Conservation (phyloP, 768 basidiomycete species). For the Russula sp. region DNA sequence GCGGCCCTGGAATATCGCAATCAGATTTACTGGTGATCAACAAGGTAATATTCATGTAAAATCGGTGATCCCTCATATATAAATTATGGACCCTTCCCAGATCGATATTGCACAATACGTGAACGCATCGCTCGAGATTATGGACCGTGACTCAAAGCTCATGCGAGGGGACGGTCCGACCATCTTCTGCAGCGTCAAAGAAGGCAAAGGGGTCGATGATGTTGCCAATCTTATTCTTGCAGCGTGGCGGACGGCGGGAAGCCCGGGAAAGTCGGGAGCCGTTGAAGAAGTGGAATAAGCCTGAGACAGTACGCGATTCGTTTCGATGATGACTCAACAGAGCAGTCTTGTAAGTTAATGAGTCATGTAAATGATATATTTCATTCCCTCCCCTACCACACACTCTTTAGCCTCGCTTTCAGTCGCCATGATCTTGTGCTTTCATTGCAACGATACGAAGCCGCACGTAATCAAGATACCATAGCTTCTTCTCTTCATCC, state of each 20-base stretch:
- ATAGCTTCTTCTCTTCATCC: slow-evolving; percentile 11
- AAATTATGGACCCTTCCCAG: slow-evolving; percentile 41
- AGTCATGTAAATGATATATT: not conserved
- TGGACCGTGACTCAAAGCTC: slow-evolving; percentile 87
- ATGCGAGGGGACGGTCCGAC: slow-evolving; percentile 97
- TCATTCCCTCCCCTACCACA: not conserved
- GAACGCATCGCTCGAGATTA: slow-evolving; percentile 88
- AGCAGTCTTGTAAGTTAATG: not conserved
- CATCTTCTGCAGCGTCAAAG: slow-evolving; percentile 80
- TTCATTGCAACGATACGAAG: slow-evolving; percentile 22
- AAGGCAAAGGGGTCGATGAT: slow-evolving; percentile 75
- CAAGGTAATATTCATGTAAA: slow-evolving; percentile 54
- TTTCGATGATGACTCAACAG: not conserved
- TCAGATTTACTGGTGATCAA: slow-evolving; percentile 94
- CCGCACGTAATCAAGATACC: slow-evolving; percentile 27
- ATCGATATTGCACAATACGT: slow-evolving; percentile 93
- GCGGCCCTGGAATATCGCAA: slow-evolving; percentile 95
- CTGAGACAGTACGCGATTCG: not conserved
- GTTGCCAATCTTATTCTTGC: slow-evolving; percentile 76
- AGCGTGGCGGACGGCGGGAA: slow-evolving; percentile 84
- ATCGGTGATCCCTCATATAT: not conserved
- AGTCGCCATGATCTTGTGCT: not conserved
- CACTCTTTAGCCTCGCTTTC: not conserved
- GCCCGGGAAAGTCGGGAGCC: slow-evolving; percentile 57
- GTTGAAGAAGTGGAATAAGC: slow-evolving; percentile 14